Base-by-base conservation (phyloP, 1,284 basidiomycete species). In the Agroathelia rolfsii region DNA sequence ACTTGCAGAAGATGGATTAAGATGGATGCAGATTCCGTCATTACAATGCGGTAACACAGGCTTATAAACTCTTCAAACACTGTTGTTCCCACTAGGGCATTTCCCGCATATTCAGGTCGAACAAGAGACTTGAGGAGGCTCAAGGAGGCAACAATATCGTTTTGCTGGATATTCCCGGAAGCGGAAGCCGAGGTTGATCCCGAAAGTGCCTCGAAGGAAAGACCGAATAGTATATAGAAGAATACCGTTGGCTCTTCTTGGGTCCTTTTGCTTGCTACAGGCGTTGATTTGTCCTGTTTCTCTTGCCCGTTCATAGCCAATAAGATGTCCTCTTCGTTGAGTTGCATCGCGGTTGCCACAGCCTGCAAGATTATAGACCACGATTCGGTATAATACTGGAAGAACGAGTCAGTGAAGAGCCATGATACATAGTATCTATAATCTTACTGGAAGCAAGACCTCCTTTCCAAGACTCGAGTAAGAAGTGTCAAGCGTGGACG, bases 31-130 rank as follows among this genome's bases (percentile, higher is more conserved):
- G 77, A 63, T 50, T 95, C 92, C 2, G 84, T 86, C 69, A 96
- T 78, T 0, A 84, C 84, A 54, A 96, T 76, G 2, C 94, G 76
- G 52, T 94, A 90, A 52, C 79, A 88, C 6, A 97, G 60, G 30
- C 81, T 83, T 48, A 83, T 76, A 34, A 98, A 76, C 58, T 98
- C 94, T 29, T 90, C 86, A 47, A 95, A 94, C 21, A 90, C 74
- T 0, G 77, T 69, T 2, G 75, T 72, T 23, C 93, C 85, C 40
- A 84, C 63, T 26, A 96, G 67, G 0, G 80, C 82, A 18, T 72
- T 73, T 3, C 93, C 94, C 4, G 81, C 74, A 45, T 89, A 87
- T 43, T 81, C 73, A 1, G 81, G 79, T 19, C 72, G 64, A 9
- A 94, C 77, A 9, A 97, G 67, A 35, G 69, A 78, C 41, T 81